Evolutionary conservation across 345 rosid genomes (phyloP).

Genomic region (Luvunga scandens): DNA sequence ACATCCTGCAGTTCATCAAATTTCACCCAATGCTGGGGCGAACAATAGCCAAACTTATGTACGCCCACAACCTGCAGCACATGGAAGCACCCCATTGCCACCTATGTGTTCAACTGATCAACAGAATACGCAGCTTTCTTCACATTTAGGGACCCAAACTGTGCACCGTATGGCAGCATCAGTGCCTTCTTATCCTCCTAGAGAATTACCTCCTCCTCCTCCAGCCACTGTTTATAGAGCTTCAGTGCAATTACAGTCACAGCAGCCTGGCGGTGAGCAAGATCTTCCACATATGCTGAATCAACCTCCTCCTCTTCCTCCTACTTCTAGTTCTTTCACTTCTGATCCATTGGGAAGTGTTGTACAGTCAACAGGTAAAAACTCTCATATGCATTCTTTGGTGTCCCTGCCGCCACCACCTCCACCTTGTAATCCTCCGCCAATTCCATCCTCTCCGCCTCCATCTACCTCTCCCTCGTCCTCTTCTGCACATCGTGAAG

Average conservation of each 20-base stretch:
- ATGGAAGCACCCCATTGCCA: slow-evolving; percentile 25
- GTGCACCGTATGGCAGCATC: slow-evolving; percentile 26
- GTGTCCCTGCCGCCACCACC: slow-evolving; percentile 31
- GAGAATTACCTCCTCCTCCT: slow-evolving; percentile 30
- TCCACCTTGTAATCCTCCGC: slow-evolving; percentile 33
- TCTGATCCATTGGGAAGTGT: slow-evolving; percentile 23
- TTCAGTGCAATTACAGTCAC: slow-evolving; percentile 24
- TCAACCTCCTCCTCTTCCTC: slow-evolving; percentile 16
- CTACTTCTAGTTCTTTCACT: slow-evolving; percentile 28
- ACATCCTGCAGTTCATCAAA: slow-evolving; percentile 27
- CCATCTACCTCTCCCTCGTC: slow-evolving; percentile 15
- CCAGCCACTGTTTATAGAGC: slow-evolving; percentile 32
- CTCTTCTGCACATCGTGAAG: slow-evolving; percentile 15
- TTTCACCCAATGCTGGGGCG: slow-evolving; percentile 25
- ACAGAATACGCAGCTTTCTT: slow-evolving; percentile 23
- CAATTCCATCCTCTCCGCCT: slow-evolving; percentile 24
- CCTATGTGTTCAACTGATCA: slow-evolving; percentile 31
- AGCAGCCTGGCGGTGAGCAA: slow-evolving; percentile 23
- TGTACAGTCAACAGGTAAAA: slow-evolving; percentile 11
- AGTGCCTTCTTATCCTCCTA: slow-evolving; percentile 29
- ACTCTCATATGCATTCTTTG: slow-evolving; percentile 20
- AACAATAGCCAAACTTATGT: slow-evolving; percentile 34
- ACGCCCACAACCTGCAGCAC: slow-evolving; percentile 18
- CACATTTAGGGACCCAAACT: slow-evolving; percentile 27
- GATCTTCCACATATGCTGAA: slow-evolving; percentile 25